These are phyloP conservation scores for Fusarium mangiferae DNA, from an alignment of 2,329 filamentous ascomycete genomes.

Conservation along the genomic window DNA sequence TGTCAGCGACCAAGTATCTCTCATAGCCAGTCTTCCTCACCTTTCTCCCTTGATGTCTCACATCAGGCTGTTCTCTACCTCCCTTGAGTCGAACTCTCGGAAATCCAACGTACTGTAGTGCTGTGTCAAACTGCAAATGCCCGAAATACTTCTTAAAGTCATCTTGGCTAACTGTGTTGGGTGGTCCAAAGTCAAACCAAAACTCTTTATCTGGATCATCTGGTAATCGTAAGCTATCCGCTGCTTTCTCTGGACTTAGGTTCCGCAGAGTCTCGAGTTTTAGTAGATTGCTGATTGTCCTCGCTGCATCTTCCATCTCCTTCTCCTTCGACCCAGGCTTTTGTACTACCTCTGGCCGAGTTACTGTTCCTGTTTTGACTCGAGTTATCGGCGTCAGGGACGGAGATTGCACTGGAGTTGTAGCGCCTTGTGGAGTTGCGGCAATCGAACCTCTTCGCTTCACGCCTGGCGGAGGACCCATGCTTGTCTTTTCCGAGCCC, in stretches of 20 bases:
- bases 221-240: neutral
- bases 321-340: neutral
- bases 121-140: slow-evolving; percentile 4
- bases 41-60: neutral
- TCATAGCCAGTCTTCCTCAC: neutral
- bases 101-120: slow-evolving; percentile 17
- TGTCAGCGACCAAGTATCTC: too few species aligned
- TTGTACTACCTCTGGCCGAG: fast-evolving
- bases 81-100: neutral
- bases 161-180: neutral
- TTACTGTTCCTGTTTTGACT: neutral
- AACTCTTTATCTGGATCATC: neutral
- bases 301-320: neutral
- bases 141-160: slow-evolving; percentile 1
- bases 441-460: neutral
- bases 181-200: neutral
- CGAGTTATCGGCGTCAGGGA: neutral
- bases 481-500: neutral
- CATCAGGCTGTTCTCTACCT: neutral
- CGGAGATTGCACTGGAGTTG: neutral
- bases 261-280: neutral
- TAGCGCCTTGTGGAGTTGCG: neutral
- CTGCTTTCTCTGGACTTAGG: neutral
- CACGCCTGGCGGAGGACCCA: neutral
- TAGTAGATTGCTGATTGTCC: neutral